A percentile compares a stretch with the other conserved stretches of the same genome.
These are phyloP conservation scores for Moesziomyces sp. DNA, from an alignment of 1,284 basidiomycete genomes.

Conservation along the genomic window DNA sequence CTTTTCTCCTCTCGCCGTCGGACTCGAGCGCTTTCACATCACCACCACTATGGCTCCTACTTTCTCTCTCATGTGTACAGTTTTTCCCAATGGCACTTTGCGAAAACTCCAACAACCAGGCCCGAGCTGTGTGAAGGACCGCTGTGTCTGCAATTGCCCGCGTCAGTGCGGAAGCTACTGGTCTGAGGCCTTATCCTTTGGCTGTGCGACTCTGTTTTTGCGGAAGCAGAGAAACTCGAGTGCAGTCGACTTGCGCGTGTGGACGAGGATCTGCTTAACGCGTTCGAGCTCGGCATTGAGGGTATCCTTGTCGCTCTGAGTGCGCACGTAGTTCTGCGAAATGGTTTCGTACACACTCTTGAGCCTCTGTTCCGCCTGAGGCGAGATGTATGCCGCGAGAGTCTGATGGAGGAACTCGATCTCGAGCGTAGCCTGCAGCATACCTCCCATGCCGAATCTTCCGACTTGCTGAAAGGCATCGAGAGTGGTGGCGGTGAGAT, in stretches of 20 bases:
- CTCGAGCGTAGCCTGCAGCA: constrained; percentile 97
- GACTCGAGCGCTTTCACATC: no score
- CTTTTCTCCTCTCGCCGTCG: no score
- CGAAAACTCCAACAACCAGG: no score
- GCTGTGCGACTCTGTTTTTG: constrained; percentile 6
- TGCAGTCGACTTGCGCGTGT: constrained; percentile 87
- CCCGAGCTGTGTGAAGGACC: no score
- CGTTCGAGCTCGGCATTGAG: constrained; percentile 78
- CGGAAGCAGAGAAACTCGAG: constrained; percentile 87
- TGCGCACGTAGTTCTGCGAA: constrained; percentile 79
- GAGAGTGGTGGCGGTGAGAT: constrained; percentile 82
- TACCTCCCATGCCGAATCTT: constrained; percentile 95
- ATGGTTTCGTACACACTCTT: constrained; percentile 94
- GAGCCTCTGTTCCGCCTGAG: constrained; percentile 81
- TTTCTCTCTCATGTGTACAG: no score
- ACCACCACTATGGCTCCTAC: no score
- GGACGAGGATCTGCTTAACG: constrained; percentile 87
- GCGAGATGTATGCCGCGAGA: constrained; percentile 84
- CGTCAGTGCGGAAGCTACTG: background rate
- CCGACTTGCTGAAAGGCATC: constrained; percentile 85
- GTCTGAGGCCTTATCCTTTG: constrained; percentile 4
- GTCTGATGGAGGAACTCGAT: constrained; percentile 99
- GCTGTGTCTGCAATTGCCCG: background rate
- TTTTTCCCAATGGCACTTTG: no score
- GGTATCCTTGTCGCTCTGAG: constrained; percentile 66